Evolutionary conservation across 83 land plant genomes (phyloP), one percentile per base, ranked within the genome.

Genomic region (Thuja plicata): DNA sequence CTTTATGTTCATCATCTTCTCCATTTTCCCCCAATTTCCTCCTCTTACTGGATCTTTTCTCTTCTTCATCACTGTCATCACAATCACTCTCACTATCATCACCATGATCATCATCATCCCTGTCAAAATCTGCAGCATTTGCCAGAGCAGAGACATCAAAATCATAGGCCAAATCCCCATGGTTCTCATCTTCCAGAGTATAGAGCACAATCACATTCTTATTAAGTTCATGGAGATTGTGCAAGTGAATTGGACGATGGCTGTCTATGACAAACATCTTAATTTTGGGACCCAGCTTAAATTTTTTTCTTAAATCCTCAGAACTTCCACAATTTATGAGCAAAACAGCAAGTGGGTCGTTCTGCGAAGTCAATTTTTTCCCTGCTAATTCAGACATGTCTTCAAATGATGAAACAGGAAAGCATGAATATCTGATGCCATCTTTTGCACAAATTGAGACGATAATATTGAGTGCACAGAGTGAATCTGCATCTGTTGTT

Each of bases 251-350:
- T 8, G 94, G 94, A 0, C 93, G 87, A 71, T 93, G 93, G 84
- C 93, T 93, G 38, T 93, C 94, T 30, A 93, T 77, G 34, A 93
- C 93, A 82, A 93, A 93, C 38, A 93, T 87, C 21, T 17, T 52
- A 50, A 88, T 90, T 41, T 88, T 70, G 34, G 93, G 76, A 16
- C 94, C 93, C 4, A 91, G 78, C 5, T 87, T 88, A 52, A 93
- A 81, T 52, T 89, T 41, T 38, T 87, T 87, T 30, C 62, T 88
- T 71, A 93, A 48, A 87, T 93, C 93, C 21, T 90, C 52, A 0
- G 93, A 89, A 5, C 87, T 79, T 35, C 94, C 94, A 93, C 93
- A 93, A 74, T 93, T 93, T 76, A 93, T 91, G 70, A 93, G 86
- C 21, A 93, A 78, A 16, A 92, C 73, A 43, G 90, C 93, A 54